phyloP scores from a whole-genome alignment of 1,284 basidiomycete genomes.

The Gymnopus androsaceus region DNA sequence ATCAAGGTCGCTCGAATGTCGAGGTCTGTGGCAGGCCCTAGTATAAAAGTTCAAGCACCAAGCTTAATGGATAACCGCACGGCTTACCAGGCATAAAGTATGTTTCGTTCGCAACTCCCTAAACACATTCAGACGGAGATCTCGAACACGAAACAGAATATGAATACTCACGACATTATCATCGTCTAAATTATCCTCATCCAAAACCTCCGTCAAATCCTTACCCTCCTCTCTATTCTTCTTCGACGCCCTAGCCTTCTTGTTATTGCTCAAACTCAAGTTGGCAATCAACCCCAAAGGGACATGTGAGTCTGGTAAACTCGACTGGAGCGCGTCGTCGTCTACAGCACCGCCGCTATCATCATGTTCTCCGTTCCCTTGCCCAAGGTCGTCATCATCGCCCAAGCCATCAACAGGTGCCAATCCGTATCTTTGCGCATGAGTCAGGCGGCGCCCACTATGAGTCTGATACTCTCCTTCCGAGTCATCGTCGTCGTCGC shows the following conservation, averaged over 20 bases:
- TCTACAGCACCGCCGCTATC: conserved; percentile 26
- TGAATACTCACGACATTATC: conserved; percentile 59
- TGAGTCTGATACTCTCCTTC: conserved; percentile 26
- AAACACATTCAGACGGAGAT: conserved; percentile 8
- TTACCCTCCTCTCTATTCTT: conserved; percentile 30
- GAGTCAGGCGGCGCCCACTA: conserved; percentile 8
- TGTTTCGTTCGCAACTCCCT: conserved; percentile 78
- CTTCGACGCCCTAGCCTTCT: conserved; percentile 34
- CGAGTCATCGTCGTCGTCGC: conserved; percentile 30
- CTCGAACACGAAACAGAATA: neutral
- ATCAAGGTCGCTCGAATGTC: conserved; percentile 71
- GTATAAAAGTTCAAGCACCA: conserved; percentile 5
- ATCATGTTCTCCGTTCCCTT: conserved; percentile 15
- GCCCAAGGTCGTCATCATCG: conserved; percentile 32
- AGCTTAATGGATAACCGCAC: neutral
- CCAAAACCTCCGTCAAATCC: conserved; percentile 32
- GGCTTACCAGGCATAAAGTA: conserved; percentile 76
- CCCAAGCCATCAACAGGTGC: conserved; percentile 25
- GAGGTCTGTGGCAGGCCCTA: conserved; percentile 72
- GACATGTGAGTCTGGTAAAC: conserved; percentile 66
- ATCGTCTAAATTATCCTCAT: conserved; percentile 54
- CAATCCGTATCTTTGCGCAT: conserved; percentile 16
- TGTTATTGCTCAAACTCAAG: conserved; percentile 60
- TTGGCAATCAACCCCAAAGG: conserved; percentile 75
- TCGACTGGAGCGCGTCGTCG: conserved; percentile 41